Evolutionary conservation across 1,139 yeast species (phyloP), one percentile per base, ranked within the genome.

Genomic region (Candida glucosophila): DNA sequence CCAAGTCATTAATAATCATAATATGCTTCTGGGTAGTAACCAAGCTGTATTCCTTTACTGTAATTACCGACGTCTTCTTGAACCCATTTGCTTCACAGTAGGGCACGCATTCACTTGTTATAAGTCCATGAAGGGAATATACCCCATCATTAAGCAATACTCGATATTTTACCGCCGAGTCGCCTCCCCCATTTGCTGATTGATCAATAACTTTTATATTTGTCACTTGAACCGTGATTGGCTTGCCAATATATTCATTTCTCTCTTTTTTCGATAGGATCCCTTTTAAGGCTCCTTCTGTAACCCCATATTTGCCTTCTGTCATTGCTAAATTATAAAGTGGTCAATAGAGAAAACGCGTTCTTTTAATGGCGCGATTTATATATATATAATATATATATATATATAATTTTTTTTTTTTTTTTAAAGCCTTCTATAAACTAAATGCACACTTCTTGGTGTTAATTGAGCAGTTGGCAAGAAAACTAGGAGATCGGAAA

Each of bases 81-180:
- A 61, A 59, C 9, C 71, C 67, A 36, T 66, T 53, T 23, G 58
- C 47, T 32, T 65, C 69, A 30, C 74, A 65, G 37, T 67, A 62
- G 4, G 64, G 57, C 29, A 70, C 68, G 36, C 74, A 67, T 22
- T 61, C 63, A 27, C 77, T 77, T 41, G 77, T 77, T 38, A 78
- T 62, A 26, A 79, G 66, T 2, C 81, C 82, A 41, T 79, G 82
- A 31, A 75, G 61, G 21, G 67, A 59, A 46, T 65, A 74, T 12
- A 52, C 55, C 14, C 90, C 88, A 51, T 79, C 92, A 28, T 73
- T 72, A 28, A 79, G 49, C 55, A 78, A 56, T 23, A 74, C 55
- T 37, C 82, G 59, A 30, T 67, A 58, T 43, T 75, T 58, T 31
- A 64, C 61, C 24, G 53, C 43, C 20, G 72, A 71, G 12, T 50